Percentiles rank a stretch among this genome's conserved stretches.
Conservation (phyloP, 495 filamentous ascomycete species). For the Pyrenula massariospora region DNA sequence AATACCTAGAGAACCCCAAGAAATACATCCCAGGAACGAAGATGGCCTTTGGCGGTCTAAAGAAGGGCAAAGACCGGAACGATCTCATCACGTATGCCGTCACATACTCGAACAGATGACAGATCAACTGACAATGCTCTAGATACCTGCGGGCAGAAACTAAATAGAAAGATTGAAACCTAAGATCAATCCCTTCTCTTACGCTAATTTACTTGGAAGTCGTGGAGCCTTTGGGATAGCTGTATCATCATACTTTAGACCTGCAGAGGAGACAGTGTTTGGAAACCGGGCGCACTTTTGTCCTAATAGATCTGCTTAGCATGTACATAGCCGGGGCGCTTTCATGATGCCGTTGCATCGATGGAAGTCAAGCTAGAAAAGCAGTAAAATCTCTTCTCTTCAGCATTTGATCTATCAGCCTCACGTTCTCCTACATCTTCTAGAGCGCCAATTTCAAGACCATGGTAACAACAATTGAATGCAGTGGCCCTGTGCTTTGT, state of each 20-base stretch:
- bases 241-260: not conserved
- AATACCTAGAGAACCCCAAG: conserved; percentile 87
- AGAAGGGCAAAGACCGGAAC: conserved; percentile 99
- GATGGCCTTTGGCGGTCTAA: conserved; percentile 99
- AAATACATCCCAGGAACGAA: conserved; percentile 98
- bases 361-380: not conserved
- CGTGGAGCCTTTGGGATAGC: not conserved
- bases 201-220: not conserved
- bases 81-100: conserved; percentile 88
- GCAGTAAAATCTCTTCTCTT: not conserved
- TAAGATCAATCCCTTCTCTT: not conserved
- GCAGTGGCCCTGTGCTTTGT: not conserved
- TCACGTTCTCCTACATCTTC: no score
- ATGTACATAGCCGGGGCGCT: not conserved
- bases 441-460: no score
- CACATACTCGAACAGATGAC: not conserved
- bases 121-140: conserved; percentile 1
- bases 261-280: not conserved
- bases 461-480: not conserved
- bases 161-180: conserved; percentile 1
- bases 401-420: no score
- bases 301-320: not conserved
- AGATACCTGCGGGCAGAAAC: conserved; percentile 1
- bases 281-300: not conserved
- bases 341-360: not conserved